Evolutionary conservation across 495 filamentous ascomycete genomes (phyloP).

Genomic region (Xylaria venustula): DNA sequence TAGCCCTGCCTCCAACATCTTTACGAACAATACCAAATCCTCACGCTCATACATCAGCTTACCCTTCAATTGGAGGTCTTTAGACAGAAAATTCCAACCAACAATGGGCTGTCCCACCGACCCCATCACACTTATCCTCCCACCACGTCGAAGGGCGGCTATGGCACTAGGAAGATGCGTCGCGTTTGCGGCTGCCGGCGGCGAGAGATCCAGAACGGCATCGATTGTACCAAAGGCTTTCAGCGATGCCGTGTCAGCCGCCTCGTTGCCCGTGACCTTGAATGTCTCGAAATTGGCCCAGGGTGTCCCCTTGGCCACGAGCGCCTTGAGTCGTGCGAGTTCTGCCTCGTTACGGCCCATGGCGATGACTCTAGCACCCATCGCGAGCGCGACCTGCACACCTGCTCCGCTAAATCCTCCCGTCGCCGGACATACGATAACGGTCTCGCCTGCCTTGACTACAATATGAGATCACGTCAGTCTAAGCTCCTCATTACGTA

Average conservation of each 20-base stretch:
- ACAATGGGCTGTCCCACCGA: conserved; percentile 8
- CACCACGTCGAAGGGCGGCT: conserved; percentile 6
- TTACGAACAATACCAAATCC: conserved; percentile 18
- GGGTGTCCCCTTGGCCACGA: neutral
- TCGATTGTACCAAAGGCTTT: conserved; percentile 4
- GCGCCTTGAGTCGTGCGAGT: conserved; percentile 16
- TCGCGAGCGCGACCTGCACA: conserved; percentile 44
- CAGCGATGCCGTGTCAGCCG: neutral
- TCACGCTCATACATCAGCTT: conserved; percentile 37
- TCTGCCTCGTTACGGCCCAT: conserved; percentile 41
- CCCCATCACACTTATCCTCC: conserved; percentile 11
- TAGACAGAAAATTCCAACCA: conserved; percentile 15
- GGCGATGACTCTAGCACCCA: conserved; percentile 52
- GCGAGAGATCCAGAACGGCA: conserved; percentile 7
- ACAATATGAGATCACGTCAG: too few relatives aligned
- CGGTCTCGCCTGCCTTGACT: conserved; percentile 48
- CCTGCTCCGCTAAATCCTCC: conserved; percentile 45
- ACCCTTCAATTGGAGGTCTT: conserved; percentile 29
- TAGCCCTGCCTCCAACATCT: conserved; percentile 27
- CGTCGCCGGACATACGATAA: conserved; percentile 51
- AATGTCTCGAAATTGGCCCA: conserved; percentile 5
- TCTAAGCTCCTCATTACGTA: too few relatives aligned
- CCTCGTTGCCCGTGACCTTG: conserved; percentile 4
- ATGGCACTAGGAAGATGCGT: conserved; percentile 9
- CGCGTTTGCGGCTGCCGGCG: neutral